A percentile compares a stretch with the other conserved stretches of the same genome.
These are phyloP conservation scores for Solanum gracilifrons DNA, from an alignment of 257 asterid genomes.

Conservation along the genomic window DNA sequence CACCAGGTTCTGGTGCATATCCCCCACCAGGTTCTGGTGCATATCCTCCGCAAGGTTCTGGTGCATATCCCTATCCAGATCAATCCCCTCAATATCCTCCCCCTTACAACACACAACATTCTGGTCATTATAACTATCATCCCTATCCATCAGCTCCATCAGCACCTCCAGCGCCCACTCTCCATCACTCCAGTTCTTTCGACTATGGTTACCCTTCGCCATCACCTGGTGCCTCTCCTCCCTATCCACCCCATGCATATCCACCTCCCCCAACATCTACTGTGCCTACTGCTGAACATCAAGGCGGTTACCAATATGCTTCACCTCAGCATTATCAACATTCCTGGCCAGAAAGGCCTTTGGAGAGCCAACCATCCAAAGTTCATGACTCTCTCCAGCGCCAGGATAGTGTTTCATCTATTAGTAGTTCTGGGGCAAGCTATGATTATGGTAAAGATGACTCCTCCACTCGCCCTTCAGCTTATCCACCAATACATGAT, in stretches of 20 bases:
- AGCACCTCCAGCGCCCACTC: neutral
- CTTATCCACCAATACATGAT: constrained; percentile 67
- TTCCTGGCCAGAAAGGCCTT: constrained; percentile 29
- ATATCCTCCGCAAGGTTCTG: constrained; percentile 19
- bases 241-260: constrained; percentile 42
- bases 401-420: constrained; percentile 30
- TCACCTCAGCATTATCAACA: constrained; percentile 30
- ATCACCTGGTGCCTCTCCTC: constrained; percentile 30
- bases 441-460: constrained; percentile 20
- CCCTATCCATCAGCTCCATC: constrained; percentile 28
- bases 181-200: constrained; percentile 6
- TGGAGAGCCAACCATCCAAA: constrained; percentile 37
- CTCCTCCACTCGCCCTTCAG: constrained; percentile 26
- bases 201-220: constrained; percentile 22
- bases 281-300: constrained; percentile 22
- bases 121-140: constrained; percentile 32
- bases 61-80: constrained; percentile 23
- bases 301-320: constrained; percentile 36
- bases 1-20: constrained; percentile 8
- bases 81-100: constrained; percentile 40
- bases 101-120: constrained; percentile 28
- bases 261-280: constrained; percentile 28
- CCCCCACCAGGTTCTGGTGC: constrained; percentile 13
- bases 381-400: constrained; percentile 16
- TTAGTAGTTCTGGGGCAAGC: constrained; percentile 14